These are phyloP conservation scores for Boletus subparvulus DNA, from an alignment of 768 basidiomycete genomes.

Conservation along the genomic window DNA sequence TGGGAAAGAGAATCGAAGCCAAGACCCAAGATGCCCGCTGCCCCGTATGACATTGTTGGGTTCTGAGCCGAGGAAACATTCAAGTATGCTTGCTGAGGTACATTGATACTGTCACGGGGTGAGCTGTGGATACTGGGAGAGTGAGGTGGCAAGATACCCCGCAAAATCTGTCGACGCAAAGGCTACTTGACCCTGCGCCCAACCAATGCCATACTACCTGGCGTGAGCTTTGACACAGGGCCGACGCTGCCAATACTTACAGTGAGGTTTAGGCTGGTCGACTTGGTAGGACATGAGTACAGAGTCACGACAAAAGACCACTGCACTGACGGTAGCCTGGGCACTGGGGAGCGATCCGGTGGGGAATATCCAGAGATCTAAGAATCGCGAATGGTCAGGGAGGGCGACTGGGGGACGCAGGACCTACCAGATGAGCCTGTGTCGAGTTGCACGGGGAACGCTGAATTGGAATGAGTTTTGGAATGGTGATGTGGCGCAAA, in stretches of 20 bases:
- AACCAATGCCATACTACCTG: conserved; percentile 75
- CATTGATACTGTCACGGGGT: conserved; percentile 47
- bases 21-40: conserved; percentile 69
- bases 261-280: conserved; percentile 56
- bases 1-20: conserved; percentile 77
- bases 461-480: conserved; percentile 36
- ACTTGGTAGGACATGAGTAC: conserved; percentile 32
- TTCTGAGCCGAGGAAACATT: conserved; percentile 65
- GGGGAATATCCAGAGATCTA: conserved; percentile 73
- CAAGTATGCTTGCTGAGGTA: conserved; percentile 70
- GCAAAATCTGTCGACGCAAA: conserved; percentile 68
- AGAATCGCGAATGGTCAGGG: background rate
- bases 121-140: conserved; percentile 4
- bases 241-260: conserved; percentile 34
- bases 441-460: conserved; percentile 75
- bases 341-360: conserved; percentile 48
- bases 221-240: background rate
- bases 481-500: background rate
- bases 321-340: conserved; percentile 45
- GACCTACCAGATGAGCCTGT: conserved; percentile 59
- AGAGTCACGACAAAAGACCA: background rate
- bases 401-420: too few relatives aligned
- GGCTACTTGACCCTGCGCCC: conserved; percentile 65
- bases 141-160: conserved; percentile 44
- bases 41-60: conserved; percentile 70